Base-by-base conservation (phyloP, 2,329 filamentous ascomycete genomes). In the Trichoderma oligosporum region DNA sequence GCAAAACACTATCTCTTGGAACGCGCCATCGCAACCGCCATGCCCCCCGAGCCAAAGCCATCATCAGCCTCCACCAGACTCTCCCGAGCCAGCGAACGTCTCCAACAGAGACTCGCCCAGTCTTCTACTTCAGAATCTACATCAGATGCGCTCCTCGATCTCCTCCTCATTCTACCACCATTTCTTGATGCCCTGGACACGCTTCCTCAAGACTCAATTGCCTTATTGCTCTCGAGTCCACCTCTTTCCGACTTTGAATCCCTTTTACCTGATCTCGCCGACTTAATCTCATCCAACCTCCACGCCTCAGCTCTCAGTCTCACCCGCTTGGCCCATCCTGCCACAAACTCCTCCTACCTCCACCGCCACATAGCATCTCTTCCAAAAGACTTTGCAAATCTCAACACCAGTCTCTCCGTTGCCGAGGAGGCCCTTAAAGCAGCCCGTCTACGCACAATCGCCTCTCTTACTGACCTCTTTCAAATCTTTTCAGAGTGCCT, bases 301-400 rank as follows among this genome's bases (percentile, higher is more conserved):
- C 77, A 79, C 54, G 65, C 72, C 1, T 74, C 76, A 12, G 81
- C 82, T 24, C 70, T 76, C 12, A 64, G 72, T 14, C 72, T 84
- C 22, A 74, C 79, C 1, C 76, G 80, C 36, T 71, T 81, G 31
- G 67, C 74, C 3, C 74, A 77, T 61, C 79, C 80, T 0, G 70
- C 71, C 14, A 81, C 78, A 1, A 82, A 82, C 66, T 73, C 80
- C 0, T 81, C 80, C 18, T 82, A 76, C 64, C 71, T 85, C n/a
- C 83, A 85, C 70, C 81, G 83, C 18, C 69, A 74, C 22, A 78
- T 86, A 48, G 73, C 81, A 1, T 70, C 74, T 16, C 71, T 87
- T 2, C 71, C 78, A 0, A 61, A 68, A 1, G 69, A 74, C 22
- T 68, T 77, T 16, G 61, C 68, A 4, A 58, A 70, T 2, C 74